A percentile compares a stretch with the other conserved stretches of the same genome.
Evolutionary conservation across 805 yeast genomes (phyloP).

Genomic region (Osmozyma mogii): DNA sequence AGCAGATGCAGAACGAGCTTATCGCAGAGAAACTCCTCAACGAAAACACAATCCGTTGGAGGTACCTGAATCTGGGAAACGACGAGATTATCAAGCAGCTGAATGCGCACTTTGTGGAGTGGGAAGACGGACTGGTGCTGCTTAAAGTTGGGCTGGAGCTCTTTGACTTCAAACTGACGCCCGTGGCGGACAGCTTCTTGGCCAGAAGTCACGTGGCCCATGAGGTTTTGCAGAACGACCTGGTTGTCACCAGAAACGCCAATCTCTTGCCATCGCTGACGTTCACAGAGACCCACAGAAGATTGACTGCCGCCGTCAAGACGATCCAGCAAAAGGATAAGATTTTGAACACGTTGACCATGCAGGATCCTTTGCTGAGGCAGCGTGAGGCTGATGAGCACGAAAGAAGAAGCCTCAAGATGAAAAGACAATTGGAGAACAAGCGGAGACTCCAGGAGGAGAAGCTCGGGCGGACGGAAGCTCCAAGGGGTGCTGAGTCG

Average conservation of each 20-base stretch:
- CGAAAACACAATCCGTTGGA: conserved; percentile 90
- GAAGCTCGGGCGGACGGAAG: conserved; percentile 41
- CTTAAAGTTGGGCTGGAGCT: conserved; percentile 81
- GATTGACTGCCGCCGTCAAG: conserved; percentile 65
- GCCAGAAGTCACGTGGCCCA: conserved; percentile 64
- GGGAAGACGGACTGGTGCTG: conserved; percentile 91
- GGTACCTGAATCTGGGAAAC: conserved; percentile 68
- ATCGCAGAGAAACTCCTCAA: conserved; percentile 60
- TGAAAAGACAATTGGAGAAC: conserved; percentile 60
- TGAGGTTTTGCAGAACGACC: conserved; percentile 62
- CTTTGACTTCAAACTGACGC: conserved; percentile 66
- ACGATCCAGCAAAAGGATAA: conserved; percentile 39
- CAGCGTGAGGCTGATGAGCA: conserved; percentile 61
- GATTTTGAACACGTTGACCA: conserved; percentile 46
- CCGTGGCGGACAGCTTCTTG: conserved; percentile 63
- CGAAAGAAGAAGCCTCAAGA: conserved; percentile 47
- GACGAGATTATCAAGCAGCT: conserved; percentile 77
- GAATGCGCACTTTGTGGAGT: conserved; percentile 81
- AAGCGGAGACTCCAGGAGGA: conserved; percentile 54
- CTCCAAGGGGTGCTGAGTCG: conserved; percentile 26
- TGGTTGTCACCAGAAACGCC: conserved; percentile 55
- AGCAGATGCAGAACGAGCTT: conserved; percentile 38
- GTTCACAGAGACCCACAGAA: conserved; percentile 73
- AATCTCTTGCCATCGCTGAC: conserved; percentile 87
- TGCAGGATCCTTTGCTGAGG: conserved; percentile 62